Evolutionary conservation across 192 early-diverging fungal genomes (phyloP).

Genomic region (Chytriomyces sp.): DNA sequence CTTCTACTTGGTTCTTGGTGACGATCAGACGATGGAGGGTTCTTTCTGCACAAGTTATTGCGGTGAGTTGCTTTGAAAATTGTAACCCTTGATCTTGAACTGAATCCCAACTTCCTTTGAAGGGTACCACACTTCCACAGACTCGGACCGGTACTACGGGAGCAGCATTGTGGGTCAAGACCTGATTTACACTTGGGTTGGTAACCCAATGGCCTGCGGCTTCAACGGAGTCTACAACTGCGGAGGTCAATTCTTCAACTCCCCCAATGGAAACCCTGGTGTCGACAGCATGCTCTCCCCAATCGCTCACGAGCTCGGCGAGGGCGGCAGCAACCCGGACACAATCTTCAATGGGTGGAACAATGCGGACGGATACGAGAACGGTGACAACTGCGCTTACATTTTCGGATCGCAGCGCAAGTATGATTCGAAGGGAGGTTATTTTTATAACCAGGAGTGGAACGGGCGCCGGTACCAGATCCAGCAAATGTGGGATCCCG

Average conservation of each 20-base stretch:
- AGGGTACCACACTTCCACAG: neutral
- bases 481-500: conserved; percentile 38
- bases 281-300: conserved; percentile 39
- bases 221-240: neutral
- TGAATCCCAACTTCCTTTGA: too few species aligned
- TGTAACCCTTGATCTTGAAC: neutral
- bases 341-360: conserved; percentile 2
- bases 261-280: conserved; percentile 35
- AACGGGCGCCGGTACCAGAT: conserved; percentile 37
- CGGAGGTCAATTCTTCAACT: neutral
- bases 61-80: neutral
- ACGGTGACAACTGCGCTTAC: conserved; percentile 40
- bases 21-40: neutral
- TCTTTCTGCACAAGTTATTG: neutral
- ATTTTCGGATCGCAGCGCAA: conserved; percentile 32
- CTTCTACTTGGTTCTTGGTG: neutral
- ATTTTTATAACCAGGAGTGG: conserved; percentile 34
- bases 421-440: conserved; percentile 23
- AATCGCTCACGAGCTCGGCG: conserved; percentile 38
- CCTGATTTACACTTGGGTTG: conserved; percentile 22
- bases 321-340: conserved; percentile 38
- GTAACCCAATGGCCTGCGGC: conserved; percentile 10
- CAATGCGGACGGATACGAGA: conserved; percentile 39
- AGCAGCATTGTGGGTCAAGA: neutral
- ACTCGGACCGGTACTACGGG: neutral